Evolutionary conservation across 306 rosid genomes (phyloP), one percentile per base, ranked within the genome.

Genomic region (Sphenostylis stenocarpa): DNA sequence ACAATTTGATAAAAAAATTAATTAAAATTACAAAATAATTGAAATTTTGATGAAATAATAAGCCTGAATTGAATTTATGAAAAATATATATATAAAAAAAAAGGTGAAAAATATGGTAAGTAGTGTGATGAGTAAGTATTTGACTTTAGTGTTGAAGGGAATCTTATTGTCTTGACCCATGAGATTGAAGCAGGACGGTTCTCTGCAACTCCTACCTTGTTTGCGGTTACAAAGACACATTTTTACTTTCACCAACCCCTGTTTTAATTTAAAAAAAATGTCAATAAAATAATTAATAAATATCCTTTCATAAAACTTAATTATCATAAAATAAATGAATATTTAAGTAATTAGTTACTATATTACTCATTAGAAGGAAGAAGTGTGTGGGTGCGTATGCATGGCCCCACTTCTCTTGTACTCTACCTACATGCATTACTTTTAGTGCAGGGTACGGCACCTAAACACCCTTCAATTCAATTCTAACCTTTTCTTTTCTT

Each of bases 341-440:
- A 26, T n/a, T n/a, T n/a, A n/a, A n/a, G n/a, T n/a, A n/a, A n/a
- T n/a, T n/a, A n/a, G n/a, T n/a, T n/a, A n/a, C n/a, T n/a, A n/a
- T n/a, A n/a, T n/a, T n/a, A n/a, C n/a, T n/a, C n/a, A n/a, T n/a
- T n/a, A n/a, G n/a, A n/a, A n/a, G n/a, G n/a, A n/a, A n/a, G n/a
- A n/a, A n/a, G n/a, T n/a, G n/a, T 36, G 43, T 38, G 13, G 2
- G 3, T 60, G 21, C 15, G 4, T 23, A 10, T 34, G 53, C 57
- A 49, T 14, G 56, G 38, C 83, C 72, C 77, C 66, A 78, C 82
- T 17, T 26, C 44, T 3, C 17, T 6, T 52, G 28, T 21, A 58
- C 52, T 57, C 41, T 77, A 5, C 64, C 63, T 58, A 47, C 55
- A 69, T 77, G 72, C 82, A 78, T 78, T 47, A 79, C 82, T 79